Percentiles rank a stretch among this genome's conserved stretches.
phyloP scores from a whole-genome alignment of 805 yeast genomes.

The Candida vaughaniae region DNA sequence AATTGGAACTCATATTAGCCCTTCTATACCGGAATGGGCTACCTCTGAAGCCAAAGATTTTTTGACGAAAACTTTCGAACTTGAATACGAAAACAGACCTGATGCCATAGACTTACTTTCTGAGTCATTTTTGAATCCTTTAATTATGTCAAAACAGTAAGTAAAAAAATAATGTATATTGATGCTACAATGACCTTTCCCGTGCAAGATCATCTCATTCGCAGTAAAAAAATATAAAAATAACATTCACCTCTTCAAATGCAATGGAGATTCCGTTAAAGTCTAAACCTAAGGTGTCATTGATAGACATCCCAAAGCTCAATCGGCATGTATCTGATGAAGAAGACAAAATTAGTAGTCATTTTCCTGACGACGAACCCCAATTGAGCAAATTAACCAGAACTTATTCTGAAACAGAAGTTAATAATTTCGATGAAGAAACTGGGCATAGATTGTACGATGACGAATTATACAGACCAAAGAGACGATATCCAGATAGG shows the following conservation, averaged over 20 bases:
- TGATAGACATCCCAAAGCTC: conserved; percentile 21
- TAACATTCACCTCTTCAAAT: background rate
- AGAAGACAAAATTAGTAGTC: background rate
- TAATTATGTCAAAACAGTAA: conserved; percentile 41
- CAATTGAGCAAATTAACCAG: conserved; percentile 39
- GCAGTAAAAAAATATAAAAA: conserved; percentile 4
- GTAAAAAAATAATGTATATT: background rate
- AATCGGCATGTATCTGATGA: conserved; percentile 17
- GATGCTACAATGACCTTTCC: too few species aligned
- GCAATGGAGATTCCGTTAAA: conserved; percentile 41
- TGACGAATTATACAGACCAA: conserved; percentile 52
- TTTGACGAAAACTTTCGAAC: conserved; percentile 62
- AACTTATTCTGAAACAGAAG: conserved; percentile 66
- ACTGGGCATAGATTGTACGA: conserved; percentile 56
- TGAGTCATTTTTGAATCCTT: conserved; percentile 59
- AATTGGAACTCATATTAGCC: conserved; percentile 82
- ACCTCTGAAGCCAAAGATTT: conserved; percentile 69
- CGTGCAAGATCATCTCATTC: conserved; percentile 4
- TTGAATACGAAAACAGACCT: conserved; percentile 74
- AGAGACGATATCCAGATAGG: conserved; percentile 9
- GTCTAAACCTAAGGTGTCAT: conserved; percentile 39
- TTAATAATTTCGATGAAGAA: conserved; percentile 53
- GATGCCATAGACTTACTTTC: conserved; percentile 66
- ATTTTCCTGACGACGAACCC: conserved; percentile 4
- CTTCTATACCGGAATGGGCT: conserved; percentile 74